A percentile compares a stretch with the other conserved stretches of the same genome.
Evolutionary conservation across 345 rosid genomes (phyloP).

Genomic region (Sisymbrium altissimum): DNA sequence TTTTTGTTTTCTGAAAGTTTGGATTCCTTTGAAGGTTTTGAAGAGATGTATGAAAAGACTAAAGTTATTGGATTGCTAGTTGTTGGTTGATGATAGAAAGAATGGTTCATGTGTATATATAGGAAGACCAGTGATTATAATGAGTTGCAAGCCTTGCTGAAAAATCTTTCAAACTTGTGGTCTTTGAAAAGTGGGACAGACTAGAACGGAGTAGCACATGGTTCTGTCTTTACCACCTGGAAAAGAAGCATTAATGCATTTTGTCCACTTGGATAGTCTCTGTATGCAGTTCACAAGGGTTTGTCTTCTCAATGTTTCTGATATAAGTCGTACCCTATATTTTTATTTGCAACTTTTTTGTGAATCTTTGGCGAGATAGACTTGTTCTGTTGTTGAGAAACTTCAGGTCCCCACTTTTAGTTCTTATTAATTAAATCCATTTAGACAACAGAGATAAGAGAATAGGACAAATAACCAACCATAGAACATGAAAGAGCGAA

Average conservation of each 20-base stretch:
- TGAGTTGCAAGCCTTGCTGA: neutral
- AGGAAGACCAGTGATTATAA: constrained; percentile 7
- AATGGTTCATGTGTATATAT: neutral
- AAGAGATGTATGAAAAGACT: constrained; percentile 4
- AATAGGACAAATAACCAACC: neutral
- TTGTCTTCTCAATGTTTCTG: neutral
- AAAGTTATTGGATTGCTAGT: neutral
- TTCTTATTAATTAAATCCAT: neutral
- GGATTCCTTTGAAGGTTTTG: neutral
- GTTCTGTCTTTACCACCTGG: neutral
- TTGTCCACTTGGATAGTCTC: neutral
- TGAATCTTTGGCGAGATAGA: too few relatives aligned
- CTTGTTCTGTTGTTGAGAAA: constrained; percentile 13
- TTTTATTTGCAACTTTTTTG: too few relatives aligned
- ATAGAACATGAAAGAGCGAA: constrained; percentile 15
- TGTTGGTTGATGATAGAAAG: constrained; percentile 5
- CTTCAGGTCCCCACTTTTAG: constrained; percentile 20
- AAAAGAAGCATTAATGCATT: neutral
- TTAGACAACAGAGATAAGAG: neutral
- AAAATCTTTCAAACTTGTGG: constrained; percentile 13
- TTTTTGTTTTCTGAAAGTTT: neutral
- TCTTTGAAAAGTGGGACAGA: neutral
- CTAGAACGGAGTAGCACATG: constrained; percentile 4
- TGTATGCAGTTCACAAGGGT: constrained; percentile 2
- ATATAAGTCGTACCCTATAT: too few relatives aligned